A percentile compares a stretch with the other conserved stretches of the same genome.
phyloP scores from a whole-genome alignment of 441 rosid species.

The Adansonia madagascariensis region DNA sequence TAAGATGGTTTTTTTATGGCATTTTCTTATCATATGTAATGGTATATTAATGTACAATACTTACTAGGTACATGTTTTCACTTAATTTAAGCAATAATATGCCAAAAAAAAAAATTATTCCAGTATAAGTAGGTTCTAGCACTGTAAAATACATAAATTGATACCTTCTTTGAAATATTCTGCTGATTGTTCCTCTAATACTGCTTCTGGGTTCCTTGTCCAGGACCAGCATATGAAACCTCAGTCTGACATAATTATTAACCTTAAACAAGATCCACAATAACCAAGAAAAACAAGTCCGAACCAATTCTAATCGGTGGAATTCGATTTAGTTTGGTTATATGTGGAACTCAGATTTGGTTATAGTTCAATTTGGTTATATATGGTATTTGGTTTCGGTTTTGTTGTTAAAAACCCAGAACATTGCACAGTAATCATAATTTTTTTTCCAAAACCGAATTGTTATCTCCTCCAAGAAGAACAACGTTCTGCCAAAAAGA shows the following conservation, averaged over 20 bases:
- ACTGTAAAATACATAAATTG: not conserved
- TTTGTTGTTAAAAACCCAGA: too few relatives aligned
- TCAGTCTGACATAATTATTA: constrained; percentile 30
- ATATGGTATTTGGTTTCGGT: too few relatives aligned
- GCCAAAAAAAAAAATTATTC: not conserved
- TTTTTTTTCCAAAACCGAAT: too few relatives aligned
- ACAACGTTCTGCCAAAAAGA: not conserved
- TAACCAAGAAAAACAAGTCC: not conserved
- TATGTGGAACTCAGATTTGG: too few relatives aligned
- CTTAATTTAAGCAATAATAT: constrained; percentile 2
- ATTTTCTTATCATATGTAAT: not conserved
- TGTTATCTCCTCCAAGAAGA: not conserved
- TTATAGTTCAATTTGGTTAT: too few relatives aligned
- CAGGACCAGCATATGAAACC: constrained; percentile 29
- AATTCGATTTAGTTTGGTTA: too few relatives aligned
- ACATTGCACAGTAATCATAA: too few relatives aligned
- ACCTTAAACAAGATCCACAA: not conserved
- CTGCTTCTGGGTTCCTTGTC: constrained; percentile 15
- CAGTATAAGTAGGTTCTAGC: too few relatives aligned
- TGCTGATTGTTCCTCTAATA: constrained; percentile 13
- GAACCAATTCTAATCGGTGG: too few relatives aligned
- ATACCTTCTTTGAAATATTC: constrained; percentile 28
- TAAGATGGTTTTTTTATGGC: not conserved
- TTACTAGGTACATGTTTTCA: not conserved
- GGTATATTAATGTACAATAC: not conserved